Percentiles rank a stretch among this genome's conserved stretches.
These are phyloP conservation scores for Incumbomyces delicatus DNA, from an alignment of 2,329 filamentous ascomycete species.

Conservation along the genomic window DNA sequence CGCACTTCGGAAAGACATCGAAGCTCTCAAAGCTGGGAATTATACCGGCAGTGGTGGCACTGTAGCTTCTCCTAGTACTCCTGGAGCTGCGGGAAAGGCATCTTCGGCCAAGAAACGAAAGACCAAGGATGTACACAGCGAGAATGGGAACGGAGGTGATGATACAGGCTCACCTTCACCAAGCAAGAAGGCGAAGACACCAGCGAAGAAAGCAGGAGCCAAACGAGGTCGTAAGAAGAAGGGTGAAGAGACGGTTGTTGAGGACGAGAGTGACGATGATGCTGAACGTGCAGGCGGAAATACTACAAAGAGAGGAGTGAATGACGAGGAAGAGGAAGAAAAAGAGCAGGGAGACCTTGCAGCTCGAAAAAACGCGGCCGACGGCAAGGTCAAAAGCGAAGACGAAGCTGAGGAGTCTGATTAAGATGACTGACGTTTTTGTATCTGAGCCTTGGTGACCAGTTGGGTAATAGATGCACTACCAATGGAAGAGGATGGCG, in stretches of 20 bases:
- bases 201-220: slow-evolving; percentile 1
- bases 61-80: too few relatives aligned
- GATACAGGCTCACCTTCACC: neutral
- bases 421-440: too few relatives aligned
- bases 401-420: neutral
- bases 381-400: neutral
- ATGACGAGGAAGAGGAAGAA: slow-evolving; percentile 1
- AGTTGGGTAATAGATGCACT: too few relatives aligned
- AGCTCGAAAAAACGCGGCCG: neutral
- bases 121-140: neutral
- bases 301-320: neutral
- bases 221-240: neutral
- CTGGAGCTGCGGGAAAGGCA: slow-evolving; percentile 1
- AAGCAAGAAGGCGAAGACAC: slow-evolving; percentile 6
- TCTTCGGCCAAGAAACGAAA: slow-evolving; percentile 11
- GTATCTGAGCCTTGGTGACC: too few relatives aligned
- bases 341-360: neutral
- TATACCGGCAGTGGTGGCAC: neutral
- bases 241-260: neutral
- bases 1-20: slow-evolving; percentile 4
- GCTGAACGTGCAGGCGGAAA: too few relatives aligned
- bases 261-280: neutral
- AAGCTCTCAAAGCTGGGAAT: neutral
- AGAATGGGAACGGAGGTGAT: slow-evolving; percentile 7
- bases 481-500: too few relatives aligned